Base-by-base conservation (phyloP, 2,329 filamentous ascomycete species). In the Immersiporthe knoxdaviesiana region DNA sequence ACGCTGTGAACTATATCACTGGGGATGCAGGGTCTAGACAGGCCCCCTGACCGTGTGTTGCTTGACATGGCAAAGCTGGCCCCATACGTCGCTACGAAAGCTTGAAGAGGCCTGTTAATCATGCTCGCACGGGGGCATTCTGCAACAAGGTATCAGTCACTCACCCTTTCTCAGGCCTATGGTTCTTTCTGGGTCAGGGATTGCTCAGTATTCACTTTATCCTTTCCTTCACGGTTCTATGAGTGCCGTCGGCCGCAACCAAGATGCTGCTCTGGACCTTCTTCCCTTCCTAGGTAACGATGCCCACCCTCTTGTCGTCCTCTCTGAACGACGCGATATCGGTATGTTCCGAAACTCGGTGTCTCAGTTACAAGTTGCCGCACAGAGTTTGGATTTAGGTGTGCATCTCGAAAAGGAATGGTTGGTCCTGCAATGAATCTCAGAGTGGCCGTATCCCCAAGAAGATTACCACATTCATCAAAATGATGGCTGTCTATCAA, bases 241-340 rank as follows among this genome's bases (percentile, higher is more conserved):
- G 71, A 24, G 69, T 64, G 7, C 71, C 69, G 54, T 72, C 71
- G 27, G 72, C 70, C 12, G 72, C 72, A 32, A 73, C 52, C 5
- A 73, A 70, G 16, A 73, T 71, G 61, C 67, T 69, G 12, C 72
- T 72, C 50, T 61, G 62, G 63, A 73, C 50, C 8, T 58, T 39
- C 56, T 73, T 67, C 21, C 72, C 72, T 24, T 44, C 68, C 8
- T 67, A 67, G 1, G 72, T 73, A 14, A 62, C 63, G 21, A 73
- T 70, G 10, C 59, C 67, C 3, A 73, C 69, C 24, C 72, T 70
- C 2, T 68, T 41, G 7, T 71, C 69, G 18, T 68, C 68, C 66
- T 73, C 72, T 11, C 50, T 59, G 35, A 66, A 70, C 5, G 67
- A 69, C 14, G 35, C 63, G 8, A 73, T 52, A 11, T 70, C 72